Conservation (phyloP, 768 basidiomycete species). For the Pulveroboletus sp. region DNA sequence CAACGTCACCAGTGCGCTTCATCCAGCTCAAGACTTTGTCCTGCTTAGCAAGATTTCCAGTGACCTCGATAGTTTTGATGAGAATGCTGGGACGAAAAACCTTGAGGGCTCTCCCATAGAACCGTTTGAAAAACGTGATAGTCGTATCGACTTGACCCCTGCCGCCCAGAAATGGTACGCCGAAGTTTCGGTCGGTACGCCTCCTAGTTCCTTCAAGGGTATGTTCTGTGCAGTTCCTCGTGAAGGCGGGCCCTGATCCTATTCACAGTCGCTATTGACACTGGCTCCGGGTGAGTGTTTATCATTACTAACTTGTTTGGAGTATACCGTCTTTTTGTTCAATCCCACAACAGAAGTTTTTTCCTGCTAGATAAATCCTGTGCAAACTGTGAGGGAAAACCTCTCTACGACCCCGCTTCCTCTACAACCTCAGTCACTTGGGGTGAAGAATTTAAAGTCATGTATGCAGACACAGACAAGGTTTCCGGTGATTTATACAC, state of each 20-base stretch:
- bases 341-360: slow-evolving; percentile 25
- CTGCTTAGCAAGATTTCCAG: no score
- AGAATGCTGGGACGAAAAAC: no score
- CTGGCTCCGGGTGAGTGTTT: slow-evolving; percentile 19
- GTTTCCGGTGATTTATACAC: slow-evolving; percentile 8
- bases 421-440: slow-evolving; percentile 10
- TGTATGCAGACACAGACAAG: not conserved
- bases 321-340: not conserved
- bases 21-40: no score
- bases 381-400: slow-evolving; percentile 31
- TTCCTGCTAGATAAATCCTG: slow-evolving; percentile 21
- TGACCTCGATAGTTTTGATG: no score
- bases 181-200: slow-evolving; percentile 15
- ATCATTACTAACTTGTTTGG: no score
- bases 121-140: no score
- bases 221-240: not conserved
- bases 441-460: not conserved
- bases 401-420: slow-evolving; percentile 27
- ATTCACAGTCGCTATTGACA: slow-evolving; percentile 24
- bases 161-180: no score
- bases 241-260: not conserved
- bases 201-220: not conserved
- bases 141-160: no score
- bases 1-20: no score
- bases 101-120: no score